Base-by-base conservation (phyloP, 208 protist genomes). In the Naegleria lovaniensis region DNA sequence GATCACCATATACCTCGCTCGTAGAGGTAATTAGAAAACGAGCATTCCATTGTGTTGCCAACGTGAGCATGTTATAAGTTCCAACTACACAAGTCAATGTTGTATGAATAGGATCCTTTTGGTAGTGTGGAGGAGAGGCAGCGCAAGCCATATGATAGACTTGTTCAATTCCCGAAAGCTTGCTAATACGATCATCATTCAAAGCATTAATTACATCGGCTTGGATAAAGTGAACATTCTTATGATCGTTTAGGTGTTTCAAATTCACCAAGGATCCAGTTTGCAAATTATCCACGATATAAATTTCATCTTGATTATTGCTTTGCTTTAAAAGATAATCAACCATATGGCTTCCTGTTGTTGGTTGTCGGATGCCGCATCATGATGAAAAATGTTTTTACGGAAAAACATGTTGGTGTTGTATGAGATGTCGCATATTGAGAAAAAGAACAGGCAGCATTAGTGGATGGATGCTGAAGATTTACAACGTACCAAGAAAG, bases 91-190 rank as follows among this genome's bases (percentile, higher is more conserved):
- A 95, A n/a, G 97, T 99, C 90, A 98, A 95, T 38, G 97, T 96
- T 43, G 97, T 98, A 89, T 97, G 96, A 88, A 98, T 96, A 41
- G 97, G 95, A 79, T 98, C 95, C 39, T 93, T 93, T 94, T 98
- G 96, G 92, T 98, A 98, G 92, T 96, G 96, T 43, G 94, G 93
- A 29, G 97, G 97, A 16, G 96, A 97, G 15, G 98, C 98, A 7
- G 98, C 95, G 91, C 96, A 98, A 0, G 98, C 98, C 38, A 99
- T 92, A 92, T 99, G 96, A 93, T 98, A 99, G 88, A 99, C 97
- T 88, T 95, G 93, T 88, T 96, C 95, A 58, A 96, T 79, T 36
- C 29, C 67, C n/a, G 13, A 11, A 11, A 79, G 94, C 92, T 96
- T 90, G 29, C 75, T 38, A 36, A 93, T 84, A 25, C 94, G 90